Base-by-base conservation (phyloP, 805 yeast genomes). In the Candida xyloterini region DNA sequence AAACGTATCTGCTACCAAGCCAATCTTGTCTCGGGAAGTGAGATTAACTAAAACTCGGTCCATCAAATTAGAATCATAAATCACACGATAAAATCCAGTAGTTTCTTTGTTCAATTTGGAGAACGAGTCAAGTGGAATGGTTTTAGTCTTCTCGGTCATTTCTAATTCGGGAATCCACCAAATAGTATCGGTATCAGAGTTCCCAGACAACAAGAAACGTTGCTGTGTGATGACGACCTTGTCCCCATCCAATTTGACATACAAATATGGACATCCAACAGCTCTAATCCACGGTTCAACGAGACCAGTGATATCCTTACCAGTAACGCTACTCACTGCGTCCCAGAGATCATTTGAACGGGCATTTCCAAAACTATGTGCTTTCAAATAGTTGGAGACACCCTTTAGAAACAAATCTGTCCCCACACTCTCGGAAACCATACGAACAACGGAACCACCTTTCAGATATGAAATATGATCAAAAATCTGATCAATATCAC, bases 381-480 rank as follows among this genome's bases (percentile, higher is more conserved):
- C 68, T 47, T 78, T 71, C 57, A 86, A 72, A 62, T 86, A 86
- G 38, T 66, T 57, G 24, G 87, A 76, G 31, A 87, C 88, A 45
- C 95, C 95, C 51, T 73, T 72, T 47, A 86, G 68, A 59, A 86
- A 87, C 5, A 66, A 60, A 10, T 80, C 87, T 46, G 71, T 77
- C 29, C 93, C 90, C 43, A 87, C 65, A 57, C 76, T 75, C 50
- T 74, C 76, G 26, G 90, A 77, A 42, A 85, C 69, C 95, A 87
- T 87, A 56, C 80, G 71, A 43, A 86, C 78, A 21, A 83, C 70
- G 18, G 90, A 81, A 6, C 89, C 84, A 41, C 95, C 95, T 65
- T 86, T 86, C 48, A 79, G 65, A 61, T 86, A 86, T 4, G 93
- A 84, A 41, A 86, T 86, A 24, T 79, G 79, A 56, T 86, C 95